Evolutionary conservation across 768 basidiomycete species (phyloP).

Genomic region (Cytidiella melzeri): DNA sequence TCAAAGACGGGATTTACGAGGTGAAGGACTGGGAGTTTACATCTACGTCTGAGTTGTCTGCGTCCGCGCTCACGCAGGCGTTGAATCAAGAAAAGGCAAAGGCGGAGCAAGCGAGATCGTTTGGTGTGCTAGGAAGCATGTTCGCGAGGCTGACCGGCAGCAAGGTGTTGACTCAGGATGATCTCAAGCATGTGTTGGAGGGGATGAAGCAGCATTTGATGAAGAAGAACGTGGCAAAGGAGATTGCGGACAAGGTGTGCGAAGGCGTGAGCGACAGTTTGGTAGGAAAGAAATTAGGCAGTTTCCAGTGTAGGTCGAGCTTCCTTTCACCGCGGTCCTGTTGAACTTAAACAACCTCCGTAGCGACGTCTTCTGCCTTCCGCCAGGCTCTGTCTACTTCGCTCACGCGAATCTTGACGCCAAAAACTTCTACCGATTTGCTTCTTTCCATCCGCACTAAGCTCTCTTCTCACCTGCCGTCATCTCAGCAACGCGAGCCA

Average conservation of each 20-base stretch:
- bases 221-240: slow-evolving; percentile 97
- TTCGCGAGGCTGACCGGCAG: slow-evolving; percentile 84
- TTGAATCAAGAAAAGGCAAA: slow-evolving; percentile 23
- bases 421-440: slow-evolving; percentile 96
- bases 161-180: slow-evolving; percentile 74
- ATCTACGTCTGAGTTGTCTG: slow-evolving; percentile 46
- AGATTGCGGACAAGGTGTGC: slow-evolving; percentile 91
- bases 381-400: slow-evolving; percentile 77
- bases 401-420: slow-evolving; percentile 90
- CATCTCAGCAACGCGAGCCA: slow-evolving; percentile 73
- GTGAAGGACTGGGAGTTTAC: slow-evolving; percentile 83
- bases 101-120: slow-evolving; percentile 27
- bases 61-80: slow-evolving; percentile 46
- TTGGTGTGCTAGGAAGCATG: slow-evolving; percentile 67
- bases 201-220: slow-evolving; percentile 98
- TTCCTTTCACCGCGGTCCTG: background rate
- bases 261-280: slow-evolving; percentile 89
- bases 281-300: slow-evolving; percentile 85
- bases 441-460: slow-evolving; percentile 90
- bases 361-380: slow-evolving; percentile 48
- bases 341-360: background rate
- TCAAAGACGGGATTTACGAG: slow-evolving; percentile 64
- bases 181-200: slow-evolving; percentile 81
- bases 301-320: slow-evolving; percentile 69
- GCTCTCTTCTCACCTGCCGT: slow-evolving; percentile 63